Evolutionary conservation across 2,329 filamentous ascomycete species (phyloP).

Genomic region (Curvularia verruculosa): DNA sequence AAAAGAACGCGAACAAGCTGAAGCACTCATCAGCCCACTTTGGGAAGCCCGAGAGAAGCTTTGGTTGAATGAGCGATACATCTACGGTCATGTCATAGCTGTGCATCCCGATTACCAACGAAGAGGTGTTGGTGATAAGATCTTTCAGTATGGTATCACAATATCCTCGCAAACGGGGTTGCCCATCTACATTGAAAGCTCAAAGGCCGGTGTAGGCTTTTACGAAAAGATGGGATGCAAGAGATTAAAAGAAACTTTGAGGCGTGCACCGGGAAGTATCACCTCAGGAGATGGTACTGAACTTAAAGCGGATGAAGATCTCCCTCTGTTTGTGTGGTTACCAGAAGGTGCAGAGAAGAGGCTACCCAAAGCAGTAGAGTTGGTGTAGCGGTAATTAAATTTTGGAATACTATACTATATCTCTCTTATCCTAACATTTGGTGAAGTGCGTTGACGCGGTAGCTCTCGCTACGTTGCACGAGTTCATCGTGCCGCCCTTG

Average conservation of each 20-base stretch:
- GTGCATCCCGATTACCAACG: slow-evolving; percentile 54
- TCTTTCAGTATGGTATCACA: slow-evolving; percentile 51
- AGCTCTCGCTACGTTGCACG: slow-evolving; percentile 56
- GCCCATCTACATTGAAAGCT: slow-evolving; percentile 58
- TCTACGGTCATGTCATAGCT: slow-evolving; percentile 52
- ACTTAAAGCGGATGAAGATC: slow-evolving; percentile 13
- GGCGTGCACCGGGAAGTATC: slow-evolving; percentile 48
- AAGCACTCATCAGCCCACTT: slow-evolving; percentile 52
- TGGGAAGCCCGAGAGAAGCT: slow-evolving; percentile 31
- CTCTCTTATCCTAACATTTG: slow-evolving; percentile 52
- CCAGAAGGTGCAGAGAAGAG: slow-evolving; percentile 14
- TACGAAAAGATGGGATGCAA: slow-evolving; percentile 58
- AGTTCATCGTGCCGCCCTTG: slow-evolving; percentile 58
- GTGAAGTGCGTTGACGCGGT: slow-evolving; percentile 58
- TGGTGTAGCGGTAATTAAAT: slow-evolving; percentile 10
- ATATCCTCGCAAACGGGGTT: slow-evolving; percentile 46
- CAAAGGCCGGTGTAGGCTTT: slow-evolving; percentile 50
- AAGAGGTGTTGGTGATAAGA: slow-evolving; percentile 50
- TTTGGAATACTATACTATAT: slow-evolving; percentile 11
- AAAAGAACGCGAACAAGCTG: slow-evolving; percentile 52
- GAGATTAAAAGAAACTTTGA: slow-evolving; percentile 48
- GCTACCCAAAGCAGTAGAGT: slow-evolving; percentile 22
- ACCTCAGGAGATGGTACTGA: slow-evolving; percentile 24
- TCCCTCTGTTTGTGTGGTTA: slow-evolving; percentile 27
- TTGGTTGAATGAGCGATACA: slow-evolving; percentile 30